Percentiles rank a stretch among this genome's conserved stretches.
These are phyloP conservation scores for Arthroderma sp. DNA, from an alignment of 2,329 filamentous ascomycete genomes.

Conservation along the genomic window DNA sequence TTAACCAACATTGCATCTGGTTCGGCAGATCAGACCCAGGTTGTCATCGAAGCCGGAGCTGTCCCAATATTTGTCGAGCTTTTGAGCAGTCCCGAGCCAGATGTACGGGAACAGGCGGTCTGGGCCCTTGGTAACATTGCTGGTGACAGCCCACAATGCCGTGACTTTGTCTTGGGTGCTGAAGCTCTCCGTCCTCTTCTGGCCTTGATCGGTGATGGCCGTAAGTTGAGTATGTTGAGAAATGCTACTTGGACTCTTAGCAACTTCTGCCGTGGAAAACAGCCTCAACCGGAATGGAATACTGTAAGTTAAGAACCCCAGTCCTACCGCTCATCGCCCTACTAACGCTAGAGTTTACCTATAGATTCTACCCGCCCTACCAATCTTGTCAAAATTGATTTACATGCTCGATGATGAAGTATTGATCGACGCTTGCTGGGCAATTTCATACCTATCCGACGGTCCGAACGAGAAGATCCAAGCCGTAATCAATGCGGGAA, in stretches of 20 bases:
- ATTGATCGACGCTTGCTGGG: constrained; percentile 98
- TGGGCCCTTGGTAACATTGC: constrained; percentile 99
- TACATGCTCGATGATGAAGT: constrained; percentile 98
- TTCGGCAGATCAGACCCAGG: constrained; percentile 92
- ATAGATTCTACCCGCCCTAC: constrained; percentile 86
- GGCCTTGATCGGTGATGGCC: constrained; percentile 82
- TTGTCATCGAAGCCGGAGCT: constrained; percentile 94
- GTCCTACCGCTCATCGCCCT: not conserved
- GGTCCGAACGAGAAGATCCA: constrained; percentile 99
- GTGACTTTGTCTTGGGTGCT: constrained; percentile 86
- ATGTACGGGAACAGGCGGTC: constrained; percentile 94
- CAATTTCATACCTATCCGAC: constrained; percentile 95
- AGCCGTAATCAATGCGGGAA: constrained; percentile 95
- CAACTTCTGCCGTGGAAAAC: constrained; percentile 99
- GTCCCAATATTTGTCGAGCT: constrained; percentile 98
- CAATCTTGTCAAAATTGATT: constrained; percentile 90
- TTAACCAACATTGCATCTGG: constrained; percentile 98
- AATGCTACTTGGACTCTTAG: constrained; percentile 98
- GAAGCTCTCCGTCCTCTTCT: constrained; percentile 86
- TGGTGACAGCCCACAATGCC: constrained; percentile 92
- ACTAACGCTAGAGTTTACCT: not conserved
- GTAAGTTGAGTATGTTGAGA: constrained; percentile 96
- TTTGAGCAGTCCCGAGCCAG: constrained; percentile 85
- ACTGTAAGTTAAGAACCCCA: constrained; percentile 51
- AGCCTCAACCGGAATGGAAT: constrained; percentile 93